Conservation (phyloP, 768 basidiomycete genomes). For the Russula earlei region DNA sequence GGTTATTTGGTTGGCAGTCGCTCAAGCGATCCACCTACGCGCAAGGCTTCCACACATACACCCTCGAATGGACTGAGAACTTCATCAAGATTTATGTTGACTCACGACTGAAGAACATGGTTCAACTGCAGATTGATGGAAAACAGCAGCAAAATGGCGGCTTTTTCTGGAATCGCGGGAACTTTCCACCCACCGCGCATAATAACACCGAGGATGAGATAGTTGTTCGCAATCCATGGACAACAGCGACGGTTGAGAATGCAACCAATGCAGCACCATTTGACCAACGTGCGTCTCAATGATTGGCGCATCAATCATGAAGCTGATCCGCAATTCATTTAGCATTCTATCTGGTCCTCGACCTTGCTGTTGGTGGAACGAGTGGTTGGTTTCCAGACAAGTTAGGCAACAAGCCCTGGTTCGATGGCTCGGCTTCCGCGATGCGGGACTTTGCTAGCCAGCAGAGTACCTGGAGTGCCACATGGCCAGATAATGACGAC, state of each 20-base stretch:
- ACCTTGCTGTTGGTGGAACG: conserved; percentile 73
- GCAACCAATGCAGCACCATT: conserved; percentile 46
- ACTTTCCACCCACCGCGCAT: conserved; percentile 41
- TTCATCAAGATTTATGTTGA: conserved; percentile 51
- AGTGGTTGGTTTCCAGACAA: conserved; percentile 58
- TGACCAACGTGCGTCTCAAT: conserved; percentile 34
- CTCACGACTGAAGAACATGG: conserved; percentile 40
- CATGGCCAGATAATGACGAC: conserved; percentile 58
- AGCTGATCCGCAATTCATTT: conserved; percentile 8
- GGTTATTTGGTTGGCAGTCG: conserved; percentile 36
- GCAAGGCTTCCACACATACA: conserved; percentile 43
- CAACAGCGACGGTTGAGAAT: conserved; percentile 26
- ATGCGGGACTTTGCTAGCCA: conserved; percentile 60
- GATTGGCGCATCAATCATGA: neutral
- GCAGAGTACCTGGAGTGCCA: conserved; percentile 59
- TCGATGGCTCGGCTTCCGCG: conserved; percentile 50
- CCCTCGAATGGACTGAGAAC: conserved; percentile 49
- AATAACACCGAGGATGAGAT: conserved; percentile 34
- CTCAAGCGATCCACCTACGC: conserved; percentile 39
- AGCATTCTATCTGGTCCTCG: conserved; percentile 77
- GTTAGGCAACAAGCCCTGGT: conserved; percentile 60
- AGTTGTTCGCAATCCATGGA: conserved; percentile 42
- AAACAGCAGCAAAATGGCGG: conserved; percentile 28
- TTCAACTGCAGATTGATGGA: conserved; percentile 39
- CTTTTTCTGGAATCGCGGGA: conserved; percentile 43